A percentile compares a stretch with the other conserved stretches of the same genome.
Evolutionary conservation across 1,284 basidiomycete species (phyloP).

Genomic region (Trametes polyzona): DNA sequence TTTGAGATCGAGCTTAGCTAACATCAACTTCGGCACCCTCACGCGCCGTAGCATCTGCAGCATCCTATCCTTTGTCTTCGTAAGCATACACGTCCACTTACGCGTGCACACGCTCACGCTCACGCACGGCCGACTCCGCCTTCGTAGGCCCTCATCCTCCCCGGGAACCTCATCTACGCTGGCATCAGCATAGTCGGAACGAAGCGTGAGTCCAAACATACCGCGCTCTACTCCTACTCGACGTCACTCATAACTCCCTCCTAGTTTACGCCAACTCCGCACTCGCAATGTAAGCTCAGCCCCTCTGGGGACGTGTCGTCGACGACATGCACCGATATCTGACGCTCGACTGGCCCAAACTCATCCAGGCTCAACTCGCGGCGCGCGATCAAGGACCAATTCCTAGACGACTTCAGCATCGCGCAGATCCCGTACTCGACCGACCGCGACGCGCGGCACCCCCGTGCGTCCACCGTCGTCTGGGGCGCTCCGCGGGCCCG

Average conservation of each 20-base stretch:
- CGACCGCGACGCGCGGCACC: too few relatives aligned
- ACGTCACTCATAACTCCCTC: neutral
- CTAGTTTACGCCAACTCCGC: neutral
- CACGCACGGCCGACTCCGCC: too few relatives aligned
- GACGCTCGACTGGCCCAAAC: too few relatives aligned
- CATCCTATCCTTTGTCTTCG: neutral
- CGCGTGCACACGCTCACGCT: neutral
- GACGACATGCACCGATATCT: neutral
- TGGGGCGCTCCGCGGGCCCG: neutral
- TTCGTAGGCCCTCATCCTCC: conserved; percentile 1
- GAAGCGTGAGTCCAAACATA: neutral
- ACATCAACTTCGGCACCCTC: neutral
- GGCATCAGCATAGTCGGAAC: conserved; percentile 5
- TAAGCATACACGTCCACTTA: neutral
- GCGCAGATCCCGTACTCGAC: neutral
- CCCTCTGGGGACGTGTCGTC: too few relatives aligned
- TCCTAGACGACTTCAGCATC: neutral
- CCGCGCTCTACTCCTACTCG: neutral
- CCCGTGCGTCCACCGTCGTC: neutral
- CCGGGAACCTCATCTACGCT: conserved; percentile 7
- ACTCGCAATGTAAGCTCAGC: neutral
- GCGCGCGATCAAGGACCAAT: neutral
- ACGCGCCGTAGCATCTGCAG: neutral
- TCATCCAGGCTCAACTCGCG: conserved; percentile 6
- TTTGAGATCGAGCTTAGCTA: neutral